Evolutionary conservation across 176 grass and related monocot genomes (phyloP).

Genomic region (Carex scoparia): DNA sequence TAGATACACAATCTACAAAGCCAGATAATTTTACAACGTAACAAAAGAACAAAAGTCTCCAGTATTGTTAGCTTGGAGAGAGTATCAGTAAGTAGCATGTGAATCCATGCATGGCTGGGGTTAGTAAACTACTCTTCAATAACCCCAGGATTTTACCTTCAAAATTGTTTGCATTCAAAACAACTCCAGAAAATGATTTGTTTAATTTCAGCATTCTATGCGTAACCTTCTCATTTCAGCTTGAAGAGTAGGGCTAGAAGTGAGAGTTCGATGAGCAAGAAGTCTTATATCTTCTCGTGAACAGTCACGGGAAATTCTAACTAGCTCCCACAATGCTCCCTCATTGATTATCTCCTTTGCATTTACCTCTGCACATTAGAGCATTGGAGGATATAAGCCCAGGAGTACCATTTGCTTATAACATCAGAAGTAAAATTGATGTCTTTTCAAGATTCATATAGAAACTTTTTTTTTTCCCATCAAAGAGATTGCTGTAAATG

Average conservation of each 20-base stretch:
- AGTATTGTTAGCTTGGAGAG: constrained; percentile 5
- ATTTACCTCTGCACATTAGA: constrained; percentile 66
- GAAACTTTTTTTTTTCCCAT: not conserved
- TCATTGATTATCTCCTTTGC: constrained; percentile 72
- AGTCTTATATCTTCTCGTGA: constrained; percentile 91
- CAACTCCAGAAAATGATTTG: not conserved
- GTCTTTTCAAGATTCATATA: not conserved
- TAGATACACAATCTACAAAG: constrained; percentile 11
- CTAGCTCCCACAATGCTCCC: constrained; percentile 95
- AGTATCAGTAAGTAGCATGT: not conserved
- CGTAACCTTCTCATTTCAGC: constrained; percentile 75
- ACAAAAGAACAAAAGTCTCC: constrained; percentile 7
- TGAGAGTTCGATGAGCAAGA: constrained; percentile 70
- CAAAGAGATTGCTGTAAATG: not conserved
- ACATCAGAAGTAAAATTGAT: constrained; percentile 15
- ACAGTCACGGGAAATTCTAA: constrained; percentile 90
- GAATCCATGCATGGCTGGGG: constrained; percentile 15
- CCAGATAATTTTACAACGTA: constrained; percentile 23
- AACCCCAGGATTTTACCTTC: not conserved
- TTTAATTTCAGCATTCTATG: constrained; percentile 64
- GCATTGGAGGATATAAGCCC: not conserved
- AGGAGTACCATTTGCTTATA: not conserved
- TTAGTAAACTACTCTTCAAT: constrained; percentile 1
- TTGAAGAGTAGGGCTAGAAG: constrained; percentile 76
- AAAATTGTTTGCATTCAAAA: constrained; percentile 17